A percentile compares a stretch with the other conserved stretches of the same genome.
Conservation (phyloP, 2,329 filamentous ascomycete genomes). For the Paecilomyces fulvus region DNA sequence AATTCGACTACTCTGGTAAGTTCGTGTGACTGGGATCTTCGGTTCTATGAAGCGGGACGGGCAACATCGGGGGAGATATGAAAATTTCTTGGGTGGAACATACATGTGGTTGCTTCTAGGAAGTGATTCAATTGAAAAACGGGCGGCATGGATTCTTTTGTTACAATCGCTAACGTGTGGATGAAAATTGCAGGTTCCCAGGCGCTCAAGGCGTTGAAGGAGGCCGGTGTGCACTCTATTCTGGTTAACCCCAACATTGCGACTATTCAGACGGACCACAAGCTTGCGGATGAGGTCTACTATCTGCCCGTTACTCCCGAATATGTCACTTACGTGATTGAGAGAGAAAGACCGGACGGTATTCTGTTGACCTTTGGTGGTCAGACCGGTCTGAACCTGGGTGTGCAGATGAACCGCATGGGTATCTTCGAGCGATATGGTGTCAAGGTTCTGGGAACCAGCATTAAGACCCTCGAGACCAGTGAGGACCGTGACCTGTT, state of each 20-base stretch:
- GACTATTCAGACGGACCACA: slow-evolving; percentile 95
- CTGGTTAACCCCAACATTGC: slow-evolving; percentile 98
- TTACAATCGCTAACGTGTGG: slow-evolving; percentile 11
- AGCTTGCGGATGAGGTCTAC: slow-evolving; percentile 93
- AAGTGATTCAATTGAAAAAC: neutral
- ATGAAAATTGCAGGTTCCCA: slow-evolving; percentile 63
- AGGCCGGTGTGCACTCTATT: slow-evolving; percentile 83
- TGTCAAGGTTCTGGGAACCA: slow-evolving; percentile 91
- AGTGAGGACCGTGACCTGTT: slow-evolving; percentile 96
- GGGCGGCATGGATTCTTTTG: neutral
- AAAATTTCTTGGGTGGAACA: neutral
- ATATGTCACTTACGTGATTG: slow-evolving; percentile 96
- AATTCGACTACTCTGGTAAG: slow-evolving; percentile 97
- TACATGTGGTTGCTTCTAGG: no score
- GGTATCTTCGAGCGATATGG: slow-evolving; percentile 92
- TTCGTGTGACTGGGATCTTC: slow-evolving; percentile 13
- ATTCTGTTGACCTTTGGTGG: slow-evolving; percentile 97
- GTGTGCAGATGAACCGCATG: slow-evolving; percentile 94
- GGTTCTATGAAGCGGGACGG: neutral
- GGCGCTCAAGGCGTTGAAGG: slow-evolving; percentile 92
- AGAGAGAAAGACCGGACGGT: slow-evolving; percentile 89
- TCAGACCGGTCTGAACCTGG: slow-evolving; percentile 92
- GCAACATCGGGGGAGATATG: neutral
- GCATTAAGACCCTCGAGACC: slow-evolving; percentile 85
- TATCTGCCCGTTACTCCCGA: slow-evolving; percentile 96